Evolutionary conservation across 1,139 yeast genomes (phyloP), one percentile per base, ranked within the genome.

Genomic region (Torulaspora pretoriensis): DNA sequence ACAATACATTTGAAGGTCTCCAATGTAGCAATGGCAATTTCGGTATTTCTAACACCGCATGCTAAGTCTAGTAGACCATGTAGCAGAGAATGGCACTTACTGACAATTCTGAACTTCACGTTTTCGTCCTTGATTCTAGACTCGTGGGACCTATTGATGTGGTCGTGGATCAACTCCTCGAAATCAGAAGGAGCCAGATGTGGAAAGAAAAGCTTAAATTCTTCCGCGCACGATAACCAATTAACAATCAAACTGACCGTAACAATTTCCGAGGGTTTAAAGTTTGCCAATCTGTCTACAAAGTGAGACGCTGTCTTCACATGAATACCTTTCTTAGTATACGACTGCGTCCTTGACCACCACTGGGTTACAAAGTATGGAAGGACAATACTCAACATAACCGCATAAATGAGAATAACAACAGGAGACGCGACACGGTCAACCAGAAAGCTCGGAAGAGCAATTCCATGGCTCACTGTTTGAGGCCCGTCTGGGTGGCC

Each of bases 401-500:
- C 54, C 44, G 88, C 80, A 65, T 94, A 94, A 3, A 75, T 55
- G 6, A 78, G 65, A 22, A 83, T 78, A 33, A 83, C 65, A 35
- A 84, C 59, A 2, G 83, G 78, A 4, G 95, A 83, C 34, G 84
- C 83, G 48, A 80, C 75, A 27, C 95, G 92, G 55, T 88, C 96
- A 34, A 94, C 88, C 56, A 94, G 74, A 68, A 88, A 88, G 63
- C 84, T 83, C 32, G 99, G 99, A 55, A 94, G 70, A 0, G 97
- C 99, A 66, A 94, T 89, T 47, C 98, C 98, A 64, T 88, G 97
- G n/a, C 83, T 72, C n/a, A 85, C 75, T 38, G 87, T 87, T 65
- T 88, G 96, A 40, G 95, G 96, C 32, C 98, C 98, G 68, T 94
- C 98, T 5, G 99, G 99, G 64, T 94, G 96, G 37, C 99, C 99